These are phyloP conservation scores for Aspergillus nanangensis DNA, from an alignment of 495 filamentous ascomycete genomes.

Conservation along the genomic window DNA sequence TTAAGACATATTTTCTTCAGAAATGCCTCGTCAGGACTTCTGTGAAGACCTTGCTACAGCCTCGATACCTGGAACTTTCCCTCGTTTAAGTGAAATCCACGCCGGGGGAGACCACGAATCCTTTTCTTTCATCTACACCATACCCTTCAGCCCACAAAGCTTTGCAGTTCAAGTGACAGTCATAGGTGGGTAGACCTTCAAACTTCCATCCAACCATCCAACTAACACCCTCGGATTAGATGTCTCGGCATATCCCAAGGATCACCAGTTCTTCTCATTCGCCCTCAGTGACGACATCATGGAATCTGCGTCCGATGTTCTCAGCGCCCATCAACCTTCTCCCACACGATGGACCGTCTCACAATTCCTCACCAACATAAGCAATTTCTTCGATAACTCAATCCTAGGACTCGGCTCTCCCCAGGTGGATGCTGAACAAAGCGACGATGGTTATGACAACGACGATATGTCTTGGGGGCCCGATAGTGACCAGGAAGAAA, in stretches of 20 bases:
- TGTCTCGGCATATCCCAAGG: neutral
- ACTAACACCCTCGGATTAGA: neutral
- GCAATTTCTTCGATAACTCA: neutral
- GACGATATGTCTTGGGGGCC: too few relatives aligned
- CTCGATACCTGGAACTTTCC: neutral
- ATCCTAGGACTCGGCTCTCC: neutral
- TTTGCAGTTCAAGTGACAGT: neutral
- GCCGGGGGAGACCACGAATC: neutral
- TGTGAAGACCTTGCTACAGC: neutral
- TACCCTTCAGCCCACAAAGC: neutral
- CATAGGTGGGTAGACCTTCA: neutral
- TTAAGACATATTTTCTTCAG: too few relatives aligned
- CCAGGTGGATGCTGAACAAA: conserved; percentile 6
- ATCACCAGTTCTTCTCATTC: neutral
- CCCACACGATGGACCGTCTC: neutral
- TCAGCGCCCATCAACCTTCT: neutral
- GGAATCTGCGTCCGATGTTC: neutral
- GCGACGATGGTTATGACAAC: conserved; percentile 15
- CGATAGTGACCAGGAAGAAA: neutral
- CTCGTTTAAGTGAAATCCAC: neutral
- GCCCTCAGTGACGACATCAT: neutral
- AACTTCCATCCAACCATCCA: neutral
- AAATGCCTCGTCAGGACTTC: neutral
- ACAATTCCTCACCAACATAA: neutral
- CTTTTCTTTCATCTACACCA: neutral